Evolutionary conservation across 2,329 filamentous ascomycete species (phyloP), one percentile per base, ranked within the genome.

Genomic region (Trichoderma pleuroti): DNA sequence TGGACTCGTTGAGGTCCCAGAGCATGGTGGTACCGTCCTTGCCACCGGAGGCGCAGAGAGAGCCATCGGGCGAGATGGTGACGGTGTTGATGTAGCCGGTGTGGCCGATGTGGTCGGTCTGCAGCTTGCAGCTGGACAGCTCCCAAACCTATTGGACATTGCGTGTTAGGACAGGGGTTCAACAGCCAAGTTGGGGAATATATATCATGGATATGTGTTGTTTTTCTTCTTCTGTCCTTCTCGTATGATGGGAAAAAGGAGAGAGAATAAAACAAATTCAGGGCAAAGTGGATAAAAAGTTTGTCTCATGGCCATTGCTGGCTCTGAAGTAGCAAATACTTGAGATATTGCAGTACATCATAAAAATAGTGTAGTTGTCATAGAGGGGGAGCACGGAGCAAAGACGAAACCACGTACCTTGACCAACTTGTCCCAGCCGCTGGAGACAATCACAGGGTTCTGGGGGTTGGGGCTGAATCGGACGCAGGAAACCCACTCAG

Each of bases 301-400:
- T 97, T 90, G 93, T 99, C 95, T 99, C 96, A 98, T 97, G 84
- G 93, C 94, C 89, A 84, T 52, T 16, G 82, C 83, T 82, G 90
- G 93, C 94, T 99, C 96, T 98, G 95, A 98, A 99, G 96, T 98
- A 98, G 96, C 96, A 98, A 98, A 98, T 98, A 98, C 94, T 93
- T 94, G 86, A 82, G 84, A 85, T 74, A 82, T 90, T 92, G 90
- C 89, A 92, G 90, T 92, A 88, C 95, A 98, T 98, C 95, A 94
- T 96, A 52, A 83, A 90, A 65, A 72, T 62, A 24, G 39, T 24
- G 36, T 34, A 9, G 7, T 16, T 56, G n/a, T 72, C 71, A 68
- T 42, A 21, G 24, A 14, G 70, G 54, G n/a, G 21, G 52, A 57
- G 42, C 69, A 10, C 70, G 34, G 70, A 18, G 46, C 36, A 62